Conservation (phyloP, 140 eudicot genomes). For the Artemisia princeps region DNA sequence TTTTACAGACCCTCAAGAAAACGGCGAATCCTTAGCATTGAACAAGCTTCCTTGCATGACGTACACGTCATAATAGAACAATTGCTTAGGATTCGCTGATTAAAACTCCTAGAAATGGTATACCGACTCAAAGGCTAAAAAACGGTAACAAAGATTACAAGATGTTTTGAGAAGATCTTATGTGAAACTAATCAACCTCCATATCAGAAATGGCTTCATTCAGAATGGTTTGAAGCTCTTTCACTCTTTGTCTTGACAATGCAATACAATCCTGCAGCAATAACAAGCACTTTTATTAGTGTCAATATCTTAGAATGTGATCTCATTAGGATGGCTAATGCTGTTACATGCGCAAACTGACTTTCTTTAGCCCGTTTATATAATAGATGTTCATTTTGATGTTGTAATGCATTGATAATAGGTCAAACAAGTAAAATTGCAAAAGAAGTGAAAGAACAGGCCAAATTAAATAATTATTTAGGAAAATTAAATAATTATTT, state of each 20-base stretch:
- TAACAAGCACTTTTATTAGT: not conserved
- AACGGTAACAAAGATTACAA: not conserved
- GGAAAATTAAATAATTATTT: not conserved
- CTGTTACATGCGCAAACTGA: not conserved
- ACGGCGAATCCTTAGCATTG: conserved; percentile 13
- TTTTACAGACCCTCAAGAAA: conserved; percentile 21
- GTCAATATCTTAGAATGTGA: no score
- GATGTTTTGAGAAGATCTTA: not conserved
- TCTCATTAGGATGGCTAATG: not conserved
- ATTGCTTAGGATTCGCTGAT: conserved; percentile 11
- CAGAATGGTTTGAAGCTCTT: conserved; percentile 61
- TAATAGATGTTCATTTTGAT: not conserved
- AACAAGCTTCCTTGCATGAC: conserved; percentile 9
- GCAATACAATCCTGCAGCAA: conserved; percentile 74
- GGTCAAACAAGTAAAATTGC: not conserved
- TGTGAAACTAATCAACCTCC: conserved; percentile 58
- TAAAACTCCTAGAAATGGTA: conserved; percentile 1
- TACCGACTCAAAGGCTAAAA: conserved; percentile 1
- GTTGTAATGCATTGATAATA: not conserved
- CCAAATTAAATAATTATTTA: not conserved
- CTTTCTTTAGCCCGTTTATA: not conserved
- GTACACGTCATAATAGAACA: conserved; percentile 3
- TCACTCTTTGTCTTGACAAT: conserved; percentile 69
- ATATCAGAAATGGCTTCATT: conserved; percentile 71
- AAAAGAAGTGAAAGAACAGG: not conserved